phyloP scores from a whole-genome alignment of 2,329 filamentous ascomycete species.

The Botrytis elliptica region DNA sequence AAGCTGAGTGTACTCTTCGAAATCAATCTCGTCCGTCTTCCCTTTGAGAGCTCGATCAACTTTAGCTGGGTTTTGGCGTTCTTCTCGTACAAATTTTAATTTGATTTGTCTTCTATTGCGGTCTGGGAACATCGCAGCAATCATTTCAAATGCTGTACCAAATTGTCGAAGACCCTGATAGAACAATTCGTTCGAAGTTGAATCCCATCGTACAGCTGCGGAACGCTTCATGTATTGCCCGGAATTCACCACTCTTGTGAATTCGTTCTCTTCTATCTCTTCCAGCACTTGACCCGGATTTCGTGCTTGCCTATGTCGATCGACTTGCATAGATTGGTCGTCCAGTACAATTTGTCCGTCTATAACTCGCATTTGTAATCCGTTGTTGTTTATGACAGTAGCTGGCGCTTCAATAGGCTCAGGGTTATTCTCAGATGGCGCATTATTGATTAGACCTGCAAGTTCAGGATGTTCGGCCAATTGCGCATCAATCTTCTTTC shows the following conservation, averaged over 20 bases:
- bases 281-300: constrained; percentile 51
- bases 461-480: constrained; percentile 34
- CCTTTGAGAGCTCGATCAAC: constrained; percentile 64
- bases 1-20: constrained; percentile 59
- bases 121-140: constrained; percentile 71
- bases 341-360: constrained; percentile 69
- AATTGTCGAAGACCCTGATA: constrained; percentile 74
- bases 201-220: constrained; percentile 66
- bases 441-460: constrained; percentile 5
- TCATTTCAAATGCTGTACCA: constrained; percentile 81
- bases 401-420: constrained; percentile 20
- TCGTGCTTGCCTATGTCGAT: constrained; percentile 63
- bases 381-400: constrained; percentile 15
- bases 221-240: constrained; percentile 65
- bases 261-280: constrained; percentile 74
- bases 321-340: constrained; percentile 64
- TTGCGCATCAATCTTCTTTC: constrained; percentile 41
- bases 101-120: constrained; percentile 74
- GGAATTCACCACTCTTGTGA: constrained; percentile 69
- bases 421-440: constrained; percentile 6
- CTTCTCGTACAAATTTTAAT: constrained; percentile 79
- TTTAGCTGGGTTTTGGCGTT: constrained; percentile 61
- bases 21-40: constrained; percentile 57
- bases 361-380: constrained; percentile 33
- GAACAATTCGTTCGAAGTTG: constrained; percentile 71